Evolutionary conservation across 306 rosid species (phyloP).

Genomic region (Adenanthera pavonina): DNA sequence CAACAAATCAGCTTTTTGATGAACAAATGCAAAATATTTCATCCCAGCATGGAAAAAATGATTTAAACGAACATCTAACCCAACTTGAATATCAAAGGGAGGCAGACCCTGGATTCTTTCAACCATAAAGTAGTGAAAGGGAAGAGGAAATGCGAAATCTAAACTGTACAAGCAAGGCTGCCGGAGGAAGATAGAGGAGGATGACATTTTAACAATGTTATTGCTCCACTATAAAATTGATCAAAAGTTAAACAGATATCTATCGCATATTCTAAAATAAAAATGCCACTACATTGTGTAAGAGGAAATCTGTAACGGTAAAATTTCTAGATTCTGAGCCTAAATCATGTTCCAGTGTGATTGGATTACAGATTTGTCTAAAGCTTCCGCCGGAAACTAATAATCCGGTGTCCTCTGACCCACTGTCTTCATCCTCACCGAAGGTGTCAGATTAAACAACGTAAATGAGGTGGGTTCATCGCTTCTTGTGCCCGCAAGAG

Average conservation of each 20-base stretch:
- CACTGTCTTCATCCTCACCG: conserved; percentile 31
- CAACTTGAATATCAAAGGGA: neutral
- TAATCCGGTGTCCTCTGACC: conserved; percentile 30
- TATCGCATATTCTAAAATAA: conserved; percentile 40
- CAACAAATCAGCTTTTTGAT: too few species aligned
- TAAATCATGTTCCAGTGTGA: conserved; percentile 40
- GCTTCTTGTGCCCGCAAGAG: conserved; percentile 44
- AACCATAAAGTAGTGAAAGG: neutral
- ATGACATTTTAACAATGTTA: conserved; percentile 39
- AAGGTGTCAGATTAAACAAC: conserved; percentile 4
- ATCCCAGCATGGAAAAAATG: neutral
- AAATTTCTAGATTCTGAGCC: conserved; percentile 50
- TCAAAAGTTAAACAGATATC: conserved; percentile 33
- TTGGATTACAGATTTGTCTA: conserved; percentile 39
- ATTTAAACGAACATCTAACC: neutral
- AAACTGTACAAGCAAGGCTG: neutral
- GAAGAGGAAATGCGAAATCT: neutral
- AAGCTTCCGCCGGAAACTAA: conserved; percentile 14
- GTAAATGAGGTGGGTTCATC: conserved; percentile 25
- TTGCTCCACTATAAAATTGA: conserved; percentile 42
- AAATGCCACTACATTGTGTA: conserved; percentile 36
- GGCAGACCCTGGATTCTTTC: neutral
- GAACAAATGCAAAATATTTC: neutral
- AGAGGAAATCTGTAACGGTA: conserved; percentile 42
- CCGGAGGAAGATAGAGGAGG: neutral